Evolutionary conservation across 805 yeast genomes (phyloP).

Genomic region (Sugiyamaella floridensis): DNA sequence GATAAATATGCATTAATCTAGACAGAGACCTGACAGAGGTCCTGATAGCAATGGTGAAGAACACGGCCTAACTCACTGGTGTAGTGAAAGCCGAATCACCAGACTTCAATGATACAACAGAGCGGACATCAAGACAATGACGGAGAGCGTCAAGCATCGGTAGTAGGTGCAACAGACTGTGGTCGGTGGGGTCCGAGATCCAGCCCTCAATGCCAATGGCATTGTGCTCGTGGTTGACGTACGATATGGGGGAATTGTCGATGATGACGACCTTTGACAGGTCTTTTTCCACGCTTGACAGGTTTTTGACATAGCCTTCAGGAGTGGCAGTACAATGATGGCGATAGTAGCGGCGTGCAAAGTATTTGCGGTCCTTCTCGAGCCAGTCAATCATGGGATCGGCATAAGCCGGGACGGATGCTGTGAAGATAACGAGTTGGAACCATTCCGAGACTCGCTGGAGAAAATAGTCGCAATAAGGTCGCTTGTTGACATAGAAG

Average conservation of each 20-base stretch:
- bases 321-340: constrained; percentile 63
- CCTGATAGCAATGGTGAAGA: background rate
- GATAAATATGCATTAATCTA: constrained; percentile 1
- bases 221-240: constrained; percentile 62
- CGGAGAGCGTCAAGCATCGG: constrained; percentile 76
- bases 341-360: constrained; percentile 62
- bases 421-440: constrained; percentile 86
- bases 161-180: constrained; percentile 69
- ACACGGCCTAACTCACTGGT: background rate
- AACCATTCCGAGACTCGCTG: constrained; percentile 78
- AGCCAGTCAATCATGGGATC: constrained; percentile 94
- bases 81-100: constrained; percentile 56
- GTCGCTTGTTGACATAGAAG: constrained; percentile 87
- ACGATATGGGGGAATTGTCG: constrained; percentile 91
- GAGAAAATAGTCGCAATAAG: constrained; percentile 81
- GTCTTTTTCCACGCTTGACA: constrained; percentile 46
- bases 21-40: background rate
- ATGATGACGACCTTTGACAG: constrained; percentile 66
- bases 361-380: constrained; percentile 55
- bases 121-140: constrained; percentile 77
- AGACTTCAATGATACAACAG: constrained; percentile 61
- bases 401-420: constrained; percentile 90
- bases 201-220: constrained; percentile 95
- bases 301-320: constrained; percentile 84
- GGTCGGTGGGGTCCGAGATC: constrained; percentile 93